phyloP scores from a whole-genome alignment of 1,284 basidiomycete genomes.

The Vanrija humicola region DNA sequence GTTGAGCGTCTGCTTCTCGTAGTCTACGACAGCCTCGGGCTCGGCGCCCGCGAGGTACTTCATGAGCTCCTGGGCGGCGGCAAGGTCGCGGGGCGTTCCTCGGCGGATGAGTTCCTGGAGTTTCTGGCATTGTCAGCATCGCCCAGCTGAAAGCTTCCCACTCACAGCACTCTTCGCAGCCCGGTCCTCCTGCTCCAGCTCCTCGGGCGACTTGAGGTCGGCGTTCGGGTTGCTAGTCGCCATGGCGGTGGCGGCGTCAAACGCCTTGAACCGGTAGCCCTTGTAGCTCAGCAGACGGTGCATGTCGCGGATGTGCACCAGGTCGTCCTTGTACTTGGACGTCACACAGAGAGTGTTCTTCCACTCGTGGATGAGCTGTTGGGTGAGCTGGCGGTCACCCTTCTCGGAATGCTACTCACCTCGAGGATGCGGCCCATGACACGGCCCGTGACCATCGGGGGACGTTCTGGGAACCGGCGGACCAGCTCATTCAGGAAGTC shows the following conservation, averaged over 20 bases:
- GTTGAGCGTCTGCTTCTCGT: slow-evolving; percentile 77
- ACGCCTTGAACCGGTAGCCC: slow-evolving; percentile 82
- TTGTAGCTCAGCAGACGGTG: slow-evolving; percentile 92
- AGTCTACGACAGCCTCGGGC: slow-evolving; percentile 89
- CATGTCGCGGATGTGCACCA: slow-evolving; percentile 98
- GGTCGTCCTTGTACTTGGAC: slow-evolving; percentile 91
- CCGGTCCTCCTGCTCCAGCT: slow-evolving; percentile 93
- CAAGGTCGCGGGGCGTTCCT: slow-evolving; percentile 91
- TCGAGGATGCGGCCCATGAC: slow-evolving; percentile 94
- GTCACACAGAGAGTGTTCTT: slow-evolving; percentile 88
- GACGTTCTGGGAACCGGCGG: slow-evolving; percentile 92
- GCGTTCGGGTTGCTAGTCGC: slow-evolving; percentile 52
- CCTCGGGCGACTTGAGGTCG: slow-evolving; percentile 44
- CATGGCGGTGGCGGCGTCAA: slow-evolving; percentile 53
- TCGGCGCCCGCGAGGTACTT: slow-evolving; percentile 92
- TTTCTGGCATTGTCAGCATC: slow-evolving; percentile 54
- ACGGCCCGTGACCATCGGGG: slow-evolving; percentile 88
- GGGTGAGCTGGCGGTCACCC: background rate
- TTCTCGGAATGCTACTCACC: slow-evolving; percentile 45
- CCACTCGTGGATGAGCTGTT: slow-evolving; percentile 74
- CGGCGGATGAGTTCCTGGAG: slow-evolving; percentile 95
- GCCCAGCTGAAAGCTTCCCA: background rate
- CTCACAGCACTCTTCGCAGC: slow-evolving; percentile 80
- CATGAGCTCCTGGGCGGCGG: slow-evolving; percentile 96
- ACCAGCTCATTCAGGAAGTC: slow-evolving; percentile 99